Evolutionary conservation across 192 early-diverging fungal species (phyloP), one percentile per base, ranked within the genome.

Genomic region (Umbelopsis vinacea): DNA sequence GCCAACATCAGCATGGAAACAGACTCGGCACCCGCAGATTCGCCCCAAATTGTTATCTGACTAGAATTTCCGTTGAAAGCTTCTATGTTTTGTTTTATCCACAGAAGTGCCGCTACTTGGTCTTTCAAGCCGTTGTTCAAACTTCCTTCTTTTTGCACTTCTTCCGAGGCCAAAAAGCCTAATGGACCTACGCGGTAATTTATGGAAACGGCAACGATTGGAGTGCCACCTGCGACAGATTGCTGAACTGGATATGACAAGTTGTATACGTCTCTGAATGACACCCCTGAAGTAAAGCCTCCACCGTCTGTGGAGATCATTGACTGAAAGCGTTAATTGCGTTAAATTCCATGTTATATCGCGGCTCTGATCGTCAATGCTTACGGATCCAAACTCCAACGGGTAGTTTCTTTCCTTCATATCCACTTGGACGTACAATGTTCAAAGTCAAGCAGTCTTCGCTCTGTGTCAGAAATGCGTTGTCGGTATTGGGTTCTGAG

Each of bases 61-160:
- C 63, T 73, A 4, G 89, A 79, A 77, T 91, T 80, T 33, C 89
- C 89, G 21, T 88, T 89, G 79, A 92, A 92, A 9, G 79, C 71
- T n/a, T 68, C 82, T 73, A 92, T 92, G 60, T 90, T 88, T n/a
- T 74, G 46, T 24, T 78, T 68, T 24, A 92, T 82, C 90, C 90
- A 92, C 57, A 78, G 47, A 12, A 92, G 50, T 12, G 88, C 88
- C 21, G 63, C 73, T 71, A 46, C 17, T 37, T 67, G 69, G 8
- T 70, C 69, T 24, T 52, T 54, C n/a, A 70, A 29, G 0, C 46
- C 69, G 15, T 24, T n/a, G 23, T 70, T 70, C 24, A 54, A 52
- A 0, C 22, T 29, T 3, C 57, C 57, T 14, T 72, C 73, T 1
- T 79, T 73, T 22, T 46, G 8, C 7, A 63, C 29, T 26, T 63